Evolutionary conservation across 129 eudicot genomes (phyloP), one percentile per base, ranked within the genome.

Genomic region (Erigeron canadensis): DNA sequence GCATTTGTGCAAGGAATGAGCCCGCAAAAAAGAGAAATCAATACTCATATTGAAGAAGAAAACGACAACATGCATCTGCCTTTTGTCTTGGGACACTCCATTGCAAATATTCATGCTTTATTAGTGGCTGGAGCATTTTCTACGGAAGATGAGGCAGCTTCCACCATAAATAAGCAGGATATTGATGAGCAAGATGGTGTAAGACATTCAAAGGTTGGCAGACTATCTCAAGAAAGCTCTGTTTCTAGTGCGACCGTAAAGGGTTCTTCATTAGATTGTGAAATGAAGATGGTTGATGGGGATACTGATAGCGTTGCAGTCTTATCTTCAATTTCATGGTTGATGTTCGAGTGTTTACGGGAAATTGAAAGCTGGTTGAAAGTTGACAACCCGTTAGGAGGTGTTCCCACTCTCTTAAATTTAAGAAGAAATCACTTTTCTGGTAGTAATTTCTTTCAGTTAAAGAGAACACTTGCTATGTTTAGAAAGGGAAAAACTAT

Each of bases 1-100:
- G 85, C 87, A 54, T 95, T 84, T 78, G 86, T 90, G 73, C 99
- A 95, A 84, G 99, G 99, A 38, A 90, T 95, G 95, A 90, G 88
- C 68, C 89, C 99, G 75, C 94, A 80, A 78, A 90, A 90, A 88
- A 74, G 99, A 84, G 99, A 95, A 76, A 90, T 85, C 45, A 85
- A 90, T 69, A 70, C 84, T 63, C 97, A 95, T 66, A 74, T 87
- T 69, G 99, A 95, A 81, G 99, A 95, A 79, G 97, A 95, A 61
- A 84, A 88, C 54, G 99, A 90, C 23, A 76, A 77, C 77, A 81
- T 84, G 76, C 91, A 90, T 81, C 77, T 90, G 63, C 99, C 99
- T 38, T 95, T 95, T 66, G 80, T 81, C 70, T 73, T 95, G 44
- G 87, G 95, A 58, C 92, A 88, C 68, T 84, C 97, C 61, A 84